Conservation (phyloP, 495 filamentous ascomycete species). For the Symbiotaphrina buchneri region DNA sequence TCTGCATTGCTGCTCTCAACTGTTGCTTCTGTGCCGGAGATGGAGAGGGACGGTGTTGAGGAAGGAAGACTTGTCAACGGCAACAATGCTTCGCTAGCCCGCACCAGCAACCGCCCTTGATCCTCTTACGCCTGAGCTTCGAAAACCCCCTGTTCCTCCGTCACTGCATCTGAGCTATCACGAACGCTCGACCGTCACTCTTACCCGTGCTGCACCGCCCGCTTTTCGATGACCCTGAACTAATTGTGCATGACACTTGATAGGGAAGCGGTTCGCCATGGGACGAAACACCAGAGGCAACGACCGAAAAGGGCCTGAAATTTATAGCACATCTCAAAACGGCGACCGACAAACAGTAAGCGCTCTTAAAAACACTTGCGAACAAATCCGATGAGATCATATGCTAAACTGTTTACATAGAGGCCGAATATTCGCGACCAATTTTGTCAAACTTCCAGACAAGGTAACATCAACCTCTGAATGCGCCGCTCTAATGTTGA, state of each 20-base stretch:
- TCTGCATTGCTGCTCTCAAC: constrained; percentile 1
- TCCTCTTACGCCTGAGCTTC: constrained; percentile 6
- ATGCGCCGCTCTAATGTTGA: constrained; percentile 1
- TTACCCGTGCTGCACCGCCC: not conserved
- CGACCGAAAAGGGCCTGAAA: constrained; percentile 39
- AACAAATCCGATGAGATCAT: not conserved
- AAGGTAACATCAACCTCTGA: constrained; percentile 11
- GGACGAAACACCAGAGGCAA: constrained; percentile 34
- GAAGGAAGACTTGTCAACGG: constrained; percentile 1
- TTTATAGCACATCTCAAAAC: constrained; percentile 41
- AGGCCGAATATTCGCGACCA: constrained; percentile 41
- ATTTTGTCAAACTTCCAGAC: constrained; percentile 47
- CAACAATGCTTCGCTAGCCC: constrained; percentile 9
- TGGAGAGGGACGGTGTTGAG: constrained; percentile 5
- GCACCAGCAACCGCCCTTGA: constrained; percentile 5
- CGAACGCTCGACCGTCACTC: constrained; percentile 3
- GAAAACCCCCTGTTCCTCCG: constrained; percentile 3
- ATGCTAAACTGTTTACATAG: constrained; percentile 12
- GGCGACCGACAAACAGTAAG: constrained; percentile 51
- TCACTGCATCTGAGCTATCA: constrained; percentile 3
- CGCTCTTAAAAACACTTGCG: not conserved
- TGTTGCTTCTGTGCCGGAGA: not conserved
- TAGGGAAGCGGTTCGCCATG: constrained; percentile 7
- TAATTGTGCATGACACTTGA: constrained; percentile 3
- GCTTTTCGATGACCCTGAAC: constrained; percentile 2